phyloP scores from a whole-genome alignment of 2,329 filamentous ascomycete genomes.

The Pyricularia sp. region DNA sequence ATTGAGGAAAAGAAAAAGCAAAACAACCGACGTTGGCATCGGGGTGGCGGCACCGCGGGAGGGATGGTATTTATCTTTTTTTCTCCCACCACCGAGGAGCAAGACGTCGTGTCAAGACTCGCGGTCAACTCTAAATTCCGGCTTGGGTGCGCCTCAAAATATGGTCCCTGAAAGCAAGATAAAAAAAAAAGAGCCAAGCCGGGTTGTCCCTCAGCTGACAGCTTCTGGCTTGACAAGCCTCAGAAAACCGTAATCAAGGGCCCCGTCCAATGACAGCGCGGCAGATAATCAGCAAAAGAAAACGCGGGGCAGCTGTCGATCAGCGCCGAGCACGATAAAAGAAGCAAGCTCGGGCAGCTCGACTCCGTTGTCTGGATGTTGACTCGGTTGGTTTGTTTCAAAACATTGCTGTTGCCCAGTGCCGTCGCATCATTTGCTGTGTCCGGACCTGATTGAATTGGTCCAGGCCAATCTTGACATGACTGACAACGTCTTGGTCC shows the following conservation, averaged over 20 bases:
- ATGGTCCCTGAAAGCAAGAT: not conserved
- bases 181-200: not conserved
- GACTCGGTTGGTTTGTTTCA: not conserved
- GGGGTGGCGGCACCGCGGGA: too few relatives aligned
- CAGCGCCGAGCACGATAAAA: not conserved
- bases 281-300: not conserved
- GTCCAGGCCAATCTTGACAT: too few relatives aligned
- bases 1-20: too few relatives aligned
- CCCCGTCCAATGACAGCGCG: not conserved
- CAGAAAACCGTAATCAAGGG: not conserved
- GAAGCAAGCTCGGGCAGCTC: not conserved
- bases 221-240: not conserved
- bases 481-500: too few relatives aligned
- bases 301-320: not conserved
- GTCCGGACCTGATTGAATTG: too few relatives aligned
- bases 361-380: not conserved
- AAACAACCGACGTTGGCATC: not conserved
- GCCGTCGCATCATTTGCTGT: too few relatives aligned
- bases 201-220: not conserved
- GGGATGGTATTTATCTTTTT: not conserved
- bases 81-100: too few relatives aligned
- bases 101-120: not conserved
- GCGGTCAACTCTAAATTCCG: not conserved
- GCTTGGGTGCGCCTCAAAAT: not conserved
- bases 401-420: not conserved